A percentile compares a stretch with the other conserved stretches of the same genome.
These are phyloP conservation scores for Trapa incisa DNA, from an alignment of 345 rosid genomes.

Conservation along the genomic window DNA sequence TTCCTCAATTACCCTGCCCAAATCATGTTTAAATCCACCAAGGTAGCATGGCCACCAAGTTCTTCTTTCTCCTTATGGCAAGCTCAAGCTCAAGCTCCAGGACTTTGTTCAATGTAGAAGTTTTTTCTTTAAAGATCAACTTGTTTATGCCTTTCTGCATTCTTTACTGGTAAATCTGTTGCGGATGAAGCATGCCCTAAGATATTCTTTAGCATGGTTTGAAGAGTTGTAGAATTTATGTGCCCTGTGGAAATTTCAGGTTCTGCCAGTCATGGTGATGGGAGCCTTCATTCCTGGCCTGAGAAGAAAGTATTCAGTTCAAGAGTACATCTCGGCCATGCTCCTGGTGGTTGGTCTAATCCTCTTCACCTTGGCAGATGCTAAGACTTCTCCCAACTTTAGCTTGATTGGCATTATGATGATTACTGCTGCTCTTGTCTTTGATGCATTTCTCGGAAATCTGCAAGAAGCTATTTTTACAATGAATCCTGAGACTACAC, in stretches of 20 bases:
- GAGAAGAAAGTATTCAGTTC: conserved; percentile 67
- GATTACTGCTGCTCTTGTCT: conserved; percentile 77
- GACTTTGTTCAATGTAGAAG: background rate
- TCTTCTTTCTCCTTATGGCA: too few relatives aligned
- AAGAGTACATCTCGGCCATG: conserved; percentile 72
- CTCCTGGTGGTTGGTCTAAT: conserved; percentile 79
- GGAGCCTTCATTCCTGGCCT: conserved; percentile 93
- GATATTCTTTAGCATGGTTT: background rate
- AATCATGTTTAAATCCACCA: conserved; percentile 95
- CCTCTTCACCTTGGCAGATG: conserved; percentile 88
- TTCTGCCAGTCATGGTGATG: conserved; percentile 93
- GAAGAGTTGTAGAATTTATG: background rate
- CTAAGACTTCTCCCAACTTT: conserved; percentile 84
- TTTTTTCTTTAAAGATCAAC: background rate
- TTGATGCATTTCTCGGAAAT: conserved; percentile 87
- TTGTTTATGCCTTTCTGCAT: background rate
- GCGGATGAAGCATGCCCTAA: background rate
- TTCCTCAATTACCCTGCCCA: conserved; percentile 92
- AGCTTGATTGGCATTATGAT: conserved; percentile 69
- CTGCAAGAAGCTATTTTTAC: conserved; percentile 88
- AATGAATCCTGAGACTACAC: conserved; percentile 74
- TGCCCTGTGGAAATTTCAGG: conserved; percentile 22
- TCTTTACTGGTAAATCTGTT: background rate
- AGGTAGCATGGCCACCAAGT: conserved; percentile 24
- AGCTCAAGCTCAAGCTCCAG: background rate